phyloP scores from a whole-genome alignment of 306 rosid species.

The Argentina anserina region DNA sequence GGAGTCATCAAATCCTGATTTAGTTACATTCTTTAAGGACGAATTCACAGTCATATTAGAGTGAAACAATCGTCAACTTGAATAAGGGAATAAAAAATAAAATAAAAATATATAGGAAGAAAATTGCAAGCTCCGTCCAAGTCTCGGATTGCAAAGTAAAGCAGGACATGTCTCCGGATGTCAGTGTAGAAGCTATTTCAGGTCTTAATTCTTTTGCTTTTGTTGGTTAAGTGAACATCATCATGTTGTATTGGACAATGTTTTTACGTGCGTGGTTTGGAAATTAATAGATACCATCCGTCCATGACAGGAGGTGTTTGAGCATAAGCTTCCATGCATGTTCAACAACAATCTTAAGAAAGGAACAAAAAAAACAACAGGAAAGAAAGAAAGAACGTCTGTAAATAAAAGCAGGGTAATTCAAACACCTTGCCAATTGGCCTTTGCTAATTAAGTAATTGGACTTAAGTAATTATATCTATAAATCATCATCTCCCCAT shows the following conservation, averaged over 20 bases:
- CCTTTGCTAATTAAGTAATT: too few relatives aligned
- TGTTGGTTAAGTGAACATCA: background rate
- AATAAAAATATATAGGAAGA: background rate
- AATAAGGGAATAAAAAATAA: background rate
- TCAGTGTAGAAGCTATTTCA: background rate
- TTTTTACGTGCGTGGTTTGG: background rate
- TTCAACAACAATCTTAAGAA: background rate
- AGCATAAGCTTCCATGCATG: background rate
- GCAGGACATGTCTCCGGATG: background rate
- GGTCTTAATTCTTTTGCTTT: background rate
- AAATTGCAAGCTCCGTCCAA: background rate
- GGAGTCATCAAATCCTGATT: slow-evolving; percentile 56
- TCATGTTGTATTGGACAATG: background rate
- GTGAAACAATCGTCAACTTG: slow-evolving; percentile 5
- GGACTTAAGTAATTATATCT: too few relatives aligned
- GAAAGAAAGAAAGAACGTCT: too few relatives aligned
- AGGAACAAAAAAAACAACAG: too few relatives aligned
- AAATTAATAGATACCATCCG: too few relatives aligned
- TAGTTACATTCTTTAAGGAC: background rate
- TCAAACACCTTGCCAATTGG: too few relatives aligned
- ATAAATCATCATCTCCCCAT: too few relatives aligned
- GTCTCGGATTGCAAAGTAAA: background rate
- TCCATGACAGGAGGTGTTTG: background rate
- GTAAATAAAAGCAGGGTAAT: too few relatives aligned
- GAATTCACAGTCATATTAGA: background rate